Evolutionary conservation across 352 stramenopile genomes (phyloP), one percentile per base, ranked within the genome.

Genomic region (Pythium monospermum): DNA sequence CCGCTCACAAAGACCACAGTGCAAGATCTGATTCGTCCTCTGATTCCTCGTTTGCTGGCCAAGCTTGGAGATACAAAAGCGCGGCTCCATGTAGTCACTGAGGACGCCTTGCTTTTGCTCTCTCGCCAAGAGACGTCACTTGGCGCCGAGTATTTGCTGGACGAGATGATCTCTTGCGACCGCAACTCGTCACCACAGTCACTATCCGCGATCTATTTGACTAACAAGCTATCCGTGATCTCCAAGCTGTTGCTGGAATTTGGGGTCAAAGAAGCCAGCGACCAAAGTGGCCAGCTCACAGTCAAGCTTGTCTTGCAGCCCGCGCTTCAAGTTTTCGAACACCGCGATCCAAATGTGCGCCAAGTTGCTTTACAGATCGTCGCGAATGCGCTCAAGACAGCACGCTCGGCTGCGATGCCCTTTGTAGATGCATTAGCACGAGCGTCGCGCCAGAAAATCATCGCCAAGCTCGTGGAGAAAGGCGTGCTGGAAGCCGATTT

Each of bases 161-260:
- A 91, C 32, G 77, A 91, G 49, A 71, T 91, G 57, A 78, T 88
- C 37, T 65, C 74, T 2, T 77, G 64, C 37, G 76, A 91, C 28
- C 77, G 76, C n/a, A 85, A 69, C 25, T 62, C 73, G 12, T 75
- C 76, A 0, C 55, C 61, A 0, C 68, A 81, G 30, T 71, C 77
- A 5, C 62, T 85, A 0, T 90, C 76, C 0, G 59, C 73, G 0
- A 74, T 64, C 2, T 87, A 88, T 31, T 35, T 90, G 16, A 57
- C 66, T 18, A 91, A 91, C 66, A 93, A 90, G 25, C 66, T 93
- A 28, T 60, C 57, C 0, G 33, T 93, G 1, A 62, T 91, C 2
- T 86, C 71, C 2, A 93, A 93, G 55, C 39, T 93, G 18, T 52
- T 91, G 36, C 60, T 91, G 6, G 83, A 93, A 50, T 93, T 90